Conservation (phyloP, 139 green algal species). For the Eudorina sp. region DNA sequence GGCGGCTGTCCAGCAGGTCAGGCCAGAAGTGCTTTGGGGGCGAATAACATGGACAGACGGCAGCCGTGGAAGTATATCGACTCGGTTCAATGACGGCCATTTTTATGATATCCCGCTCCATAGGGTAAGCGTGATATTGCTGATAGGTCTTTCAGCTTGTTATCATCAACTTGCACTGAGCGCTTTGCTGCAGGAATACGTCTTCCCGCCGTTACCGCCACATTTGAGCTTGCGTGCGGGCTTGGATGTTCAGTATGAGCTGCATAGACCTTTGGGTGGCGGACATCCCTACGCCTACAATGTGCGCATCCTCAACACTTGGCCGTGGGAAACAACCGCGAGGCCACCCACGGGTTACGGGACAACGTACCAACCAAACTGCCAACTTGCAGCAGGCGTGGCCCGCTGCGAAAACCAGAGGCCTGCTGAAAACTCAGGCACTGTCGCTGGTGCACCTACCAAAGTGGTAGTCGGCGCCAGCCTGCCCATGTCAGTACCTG, state of each 20-base stretch:
- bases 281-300: slow-evolving; percentile 1
- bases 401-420: background rate
- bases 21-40: background rate
- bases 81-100: background rate
- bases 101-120: background rate
- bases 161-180: background rate
- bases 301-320: background rate
- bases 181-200: background rate
- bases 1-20: too few relatives aligned
- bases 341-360: too few relatives aligned
- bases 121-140: background rate
- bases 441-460: background rate
- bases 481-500: background rate
- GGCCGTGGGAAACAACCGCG: background rate
- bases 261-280: slow-evolving; percentile 14
- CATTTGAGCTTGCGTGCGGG: background rate
- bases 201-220: background rate
- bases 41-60: background rate
- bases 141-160: background rate
- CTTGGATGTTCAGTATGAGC: slow-evolving; percentile 41
- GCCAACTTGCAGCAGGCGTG: background rate
- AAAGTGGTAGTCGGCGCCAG: background rate
- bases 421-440: background rate
- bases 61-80: background rate
- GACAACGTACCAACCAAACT: background rate